Evolutionary conservation across 1,139 yeast species (phyloP).

Genomic region (Hemisphaericaspora xylanilytica): DNA sequence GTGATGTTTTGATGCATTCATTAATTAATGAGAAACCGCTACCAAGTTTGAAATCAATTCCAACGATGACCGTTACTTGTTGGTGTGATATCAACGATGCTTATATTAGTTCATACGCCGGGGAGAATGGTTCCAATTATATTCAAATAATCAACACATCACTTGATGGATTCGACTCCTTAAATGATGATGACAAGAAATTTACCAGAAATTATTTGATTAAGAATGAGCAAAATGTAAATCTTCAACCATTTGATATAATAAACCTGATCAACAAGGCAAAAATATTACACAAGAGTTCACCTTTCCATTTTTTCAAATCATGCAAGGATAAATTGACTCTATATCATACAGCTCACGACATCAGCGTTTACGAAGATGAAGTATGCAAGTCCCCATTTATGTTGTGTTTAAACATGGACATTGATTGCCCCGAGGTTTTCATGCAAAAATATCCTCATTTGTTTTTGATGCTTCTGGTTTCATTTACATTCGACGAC

Average conservation of each 20-base stretch:
- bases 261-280: constrained; percentile 74
- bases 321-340: constrained; percentile 31
- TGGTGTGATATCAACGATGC: constrained; percentile 68
- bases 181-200: constrained; percentile 10
- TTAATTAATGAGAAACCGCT: constrained; percentile 82
- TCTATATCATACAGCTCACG: constrained; percentile 81
- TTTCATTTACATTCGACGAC: constrained; percentile 27
- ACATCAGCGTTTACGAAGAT: constrained; percentile 49
- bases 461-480: constrained; percentile 27
- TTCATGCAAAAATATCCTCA: constrained; percentile 26
- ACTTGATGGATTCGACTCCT: constrained; percentile 25
- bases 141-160: constrained; percentile 29
- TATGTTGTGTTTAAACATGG: constrained; percentile 60
- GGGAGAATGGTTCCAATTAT: constrained; percentile 18
- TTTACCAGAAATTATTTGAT: constrained; percentile 11
- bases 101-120: constrained; percentile 42
- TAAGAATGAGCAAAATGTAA: constrained; percentile 4
- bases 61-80: constrained; percentile 62
- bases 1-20: constrained; percentile 88
- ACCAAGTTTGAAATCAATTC: constrained; percentile 50
- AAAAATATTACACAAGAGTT: constrained; percentile 69
- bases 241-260: constrained; percentile 26
- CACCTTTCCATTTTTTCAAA: constrained; percentile 83
- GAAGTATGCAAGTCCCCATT: constrained; percentile 65
- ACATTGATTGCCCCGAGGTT: constrained; percentile 21